These are phyloP conservation scores for Striga asiatica DNA, from an alignment of 257 asterid genomes.

Conservation along the genomic window DNA sequence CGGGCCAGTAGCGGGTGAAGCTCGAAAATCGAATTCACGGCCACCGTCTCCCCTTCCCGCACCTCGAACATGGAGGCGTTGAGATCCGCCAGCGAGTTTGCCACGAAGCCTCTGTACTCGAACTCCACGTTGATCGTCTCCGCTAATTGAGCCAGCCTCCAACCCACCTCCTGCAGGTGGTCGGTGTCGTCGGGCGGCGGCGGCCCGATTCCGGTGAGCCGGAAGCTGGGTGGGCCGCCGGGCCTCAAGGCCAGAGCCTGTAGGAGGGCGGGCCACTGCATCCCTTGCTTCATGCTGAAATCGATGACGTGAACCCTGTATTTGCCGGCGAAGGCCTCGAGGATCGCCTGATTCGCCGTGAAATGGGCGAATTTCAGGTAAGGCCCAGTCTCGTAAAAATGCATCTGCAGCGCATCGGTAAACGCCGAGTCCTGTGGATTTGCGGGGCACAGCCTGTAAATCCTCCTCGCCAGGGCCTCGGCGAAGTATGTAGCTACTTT, in stretches of 20 bases:
- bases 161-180: slow-evolving; percentile 66
- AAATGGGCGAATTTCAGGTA: slow-evolving; percentile 85
- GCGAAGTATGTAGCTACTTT: slow-evolving; percentile 86
- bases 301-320: slow-evolving; percentile 62
- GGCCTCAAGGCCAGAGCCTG: slow-evolving; percentile 77
- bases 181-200: slow-evolving; percentile 62
- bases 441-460: slow-evolving; percentile 37
- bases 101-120: slow-evolving; percentile 63
- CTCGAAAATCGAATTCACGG: slow-evolving; percentile 80
- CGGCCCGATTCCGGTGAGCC: slow-evolving; percentile 75
- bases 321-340: slow-evolving; percentile 66
- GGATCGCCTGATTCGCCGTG: slow-evolving; percentile 88
- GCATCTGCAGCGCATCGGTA: slow-evolving; percentile 58
- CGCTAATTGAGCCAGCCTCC: slow-evolving; percentile 61
- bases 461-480: slow-evolving; percentile 63
- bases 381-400: slow-evolving; percentile 83
- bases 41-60: slow-evolving; percentile 56
- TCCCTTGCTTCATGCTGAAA: slow-evolving; percentile 86
- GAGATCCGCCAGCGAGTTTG: slow-evolving; percentile 64
- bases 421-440: slow-evolving; percentile 49
- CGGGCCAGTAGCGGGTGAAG: slow-evolving; percentile 61
- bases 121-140: slow-evolving; percentile 58
- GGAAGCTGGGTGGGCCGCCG: slow-evolving; percentile 82
- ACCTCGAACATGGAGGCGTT: slow-evolving; percentile 62
- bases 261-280: slow-evolving; percentile 91